These are phyloP conservation scores for Bryoglossum gracile DNA, from an alignment of 495 filamentous ascomycete species.

Conservation along the genomic window DNA sequence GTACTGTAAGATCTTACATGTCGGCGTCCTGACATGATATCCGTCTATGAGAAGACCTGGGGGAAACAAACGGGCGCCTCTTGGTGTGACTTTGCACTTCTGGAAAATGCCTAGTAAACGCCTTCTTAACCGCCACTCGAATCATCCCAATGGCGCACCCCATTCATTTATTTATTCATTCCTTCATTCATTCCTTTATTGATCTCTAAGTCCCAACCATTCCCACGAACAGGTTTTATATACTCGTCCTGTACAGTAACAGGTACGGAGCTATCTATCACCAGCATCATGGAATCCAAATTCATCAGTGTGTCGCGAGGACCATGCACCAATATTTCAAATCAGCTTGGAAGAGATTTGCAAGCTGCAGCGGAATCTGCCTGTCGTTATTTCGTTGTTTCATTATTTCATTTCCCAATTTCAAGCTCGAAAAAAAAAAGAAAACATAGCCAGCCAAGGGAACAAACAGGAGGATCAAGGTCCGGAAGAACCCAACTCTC, in stretches of 20 bases:
- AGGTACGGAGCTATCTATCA: no score
- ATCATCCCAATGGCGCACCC: no score
- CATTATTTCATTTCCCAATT: background rate
- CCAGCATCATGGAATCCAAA: background rate
- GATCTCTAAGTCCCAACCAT: background rate
- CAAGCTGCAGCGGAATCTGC: background rate
- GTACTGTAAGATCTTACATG: no score
- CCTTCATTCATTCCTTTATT: no score
- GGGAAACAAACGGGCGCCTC: no score
- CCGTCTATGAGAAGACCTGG: no score
- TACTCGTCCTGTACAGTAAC: background rate
- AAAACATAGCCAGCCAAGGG: background rate
- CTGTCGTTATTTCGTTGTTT: background rate
- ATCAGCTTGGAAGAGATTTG: background rate
- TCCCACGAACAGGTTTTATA: background rate
- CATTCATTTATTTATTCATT: no score
- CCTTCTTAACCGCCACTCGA: no score
- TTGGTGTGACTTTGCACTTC: no score
- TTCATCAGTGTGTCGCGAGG: background rate
- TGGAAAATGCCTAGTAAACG: no score
- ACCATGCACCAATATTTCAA: background rate
- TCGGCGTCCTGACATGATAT: no score
- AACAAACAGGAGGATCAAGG: background rate
- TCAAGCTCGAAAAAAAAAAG: background rate
- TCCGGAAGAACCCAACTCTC: background rate